A percentile compares a stretch with the other conserved stretches of the same genome.
Conservation (phyloP, 176 grass and related monocot species). For the Rhipidocladum racemiflorum region DNA sequence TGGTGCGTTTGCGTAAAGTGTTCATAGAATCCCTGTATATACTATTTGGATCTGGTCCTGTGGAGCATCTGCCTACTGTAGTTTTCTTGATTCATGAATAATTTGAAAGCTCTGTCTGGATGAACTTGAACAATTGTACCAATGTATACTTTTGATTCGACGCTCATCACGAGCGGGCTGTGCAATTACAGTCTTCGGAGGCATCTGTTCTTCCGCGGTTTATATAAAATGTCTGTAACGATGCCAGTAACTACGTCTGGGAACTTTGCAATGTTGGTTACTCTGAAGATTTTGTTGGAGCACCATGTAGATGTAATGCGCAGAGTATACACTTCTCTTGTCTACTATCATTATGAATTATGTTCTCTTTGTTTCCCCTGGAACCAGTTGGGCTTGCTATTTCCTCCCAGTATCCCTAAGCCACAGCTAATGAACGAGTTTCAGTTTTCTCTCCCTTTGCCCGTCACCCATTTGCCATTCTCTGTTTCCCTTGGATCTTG, state of each 20-base stretch:
- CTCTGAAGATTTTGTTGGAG: no score
- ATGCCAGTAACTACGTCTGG: not conserved
- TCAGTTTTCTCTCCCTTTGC: no score
- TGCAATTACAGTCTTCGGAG: not conserved
- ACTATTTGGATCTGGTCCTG: constrained; percentile 21
- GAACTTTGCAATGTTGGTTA: no score
- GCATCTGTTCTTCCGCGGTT: not conserved
- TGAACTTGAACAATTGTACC: not conserved
- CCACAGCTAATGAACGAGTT: no score
- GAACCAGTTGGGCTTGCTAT: no score
- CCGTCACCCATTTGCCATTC: no score
- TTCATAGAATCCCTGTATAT: constrained; percentile 41
- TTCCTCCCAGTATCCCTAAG: no score
- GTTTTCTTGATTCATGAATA: constrained; percentile 21
- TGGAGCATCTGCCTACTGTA: constrained; percentile 5
- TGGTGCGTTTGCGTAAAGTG: not conserved
- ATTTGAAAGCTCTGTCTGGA: constrained; percentile 16
- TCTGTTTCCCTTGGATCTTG: no score
- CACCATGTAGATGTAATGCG: no score
- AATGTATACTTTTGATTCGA: not conserved
- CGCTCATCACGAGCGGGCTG: not conserved
- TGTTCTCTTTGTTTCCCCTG: no score
- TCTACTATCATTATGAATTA: no score
- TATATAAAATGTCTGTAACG: not conserved
- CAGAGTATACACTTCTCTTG: no score